A percentile compares a stretch with the other conserved stretches of the same genome.
These are phyloP conservation scores for Penicillium sp. DNA, from an alignment of 2,329 filamentous ascomycete species.

Conservation along the genomic window DNA sequence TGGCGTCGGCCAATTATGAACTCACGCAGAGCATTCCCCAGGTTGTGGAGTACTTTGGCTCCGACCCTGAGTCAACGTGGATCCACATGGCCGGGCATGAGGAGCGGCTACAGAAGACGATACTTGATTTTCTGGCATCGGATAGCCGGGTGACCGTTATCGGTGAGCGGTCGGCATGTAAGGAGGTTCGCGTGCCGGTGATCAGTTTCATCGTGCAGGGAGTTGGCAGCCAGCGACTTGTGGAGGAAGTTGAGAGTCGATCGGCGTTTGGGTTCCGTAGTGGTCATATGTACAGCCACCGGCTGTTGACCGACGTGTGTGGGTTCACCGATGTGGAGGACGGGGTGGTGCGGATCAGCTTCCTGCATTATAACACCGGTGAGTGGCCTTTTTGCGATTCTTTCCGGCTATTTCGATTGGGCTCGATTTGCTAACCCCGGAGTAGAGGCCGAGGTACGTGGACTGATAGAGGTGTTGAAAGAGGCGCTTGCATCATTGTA, in stretches of 20 bases:
- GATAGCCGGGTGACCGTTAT: conserved; percentile 59
- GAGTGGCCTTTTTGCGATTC: conserved; percentile 32
- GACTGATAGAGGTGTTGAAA: conserved; percentile 17
- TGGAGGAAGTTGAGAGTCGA: conserved; percentile 62
- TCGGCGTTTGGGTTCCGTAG: conserved; percentile 64
- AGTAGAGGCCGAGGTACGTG: conserved; percentile 21
- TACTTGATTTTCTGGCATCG: conserved; percentile 61
- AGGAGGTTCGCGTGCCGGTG: conserved; percentile 59
- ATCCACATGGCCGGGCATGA: conserved; percentile 60
- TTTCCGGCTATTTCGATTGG: not conserved
- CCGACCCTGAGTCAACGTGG: conserved; percentile 48
- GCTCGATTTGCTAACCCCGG: conserved; percentile 7
- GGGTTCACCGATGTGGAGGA: conserved; percentile 58
- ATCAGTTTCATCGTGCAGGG: conserved; percentile 67
- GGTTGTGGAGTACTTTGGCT: conserved; percentile 63
- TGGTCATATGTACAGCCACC: conserved; percentile 69
- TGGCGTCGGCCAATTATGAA: conserved; percentile 72
- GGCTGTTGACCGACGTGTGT: conserved; percentile 62
- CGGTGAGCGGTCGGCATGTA: conserved; percentile 55
- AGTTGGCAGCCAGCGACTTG: conserved; percentile 57
- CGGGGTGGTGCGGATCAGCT: conserved; percentile 68
- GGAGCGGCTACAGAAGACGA: conserved; percentile 56
- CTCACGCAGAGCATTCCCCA: conserved; percentile 63
- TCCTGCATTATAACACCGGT: conserved; percentile 73
- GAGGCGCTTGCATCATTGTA: conserved; percentile 14